Evolutionary conservation across 2,329 filamentous ascomycete species (phyloP).

Genomic region (Clonostachys rosea): DNA sequence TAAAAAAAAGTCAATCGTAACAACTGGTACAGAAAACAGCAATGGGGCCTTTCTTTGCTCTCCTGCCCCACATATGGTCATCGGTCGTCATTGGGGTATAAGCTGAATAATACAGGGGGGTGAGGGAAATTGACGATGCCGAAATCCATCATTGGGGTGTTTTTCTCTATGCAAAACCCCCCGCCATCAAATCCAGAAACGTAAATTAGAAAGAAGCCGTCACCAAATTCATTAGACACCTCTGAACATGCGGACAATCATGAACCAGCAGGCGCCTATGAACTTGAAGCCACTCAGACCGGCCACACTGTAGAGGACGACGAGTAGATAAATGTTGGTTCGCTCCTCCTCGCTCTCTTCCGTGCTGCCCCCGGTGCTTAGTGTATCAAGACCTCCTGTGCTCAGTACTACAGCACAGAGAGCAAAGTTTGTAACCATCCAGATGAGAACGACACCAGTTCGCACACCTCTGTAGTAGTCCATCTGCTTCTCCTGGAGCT

Average conservation of each 20-base stretch:
- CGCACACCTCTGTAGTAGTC: slow-evolving; percentile 98
- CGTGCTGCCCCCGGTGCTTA: slow-evolving; percentile 39
- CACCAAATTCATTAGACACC: slow-evolving; percentile 43
- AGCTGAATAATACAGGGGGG: no score
- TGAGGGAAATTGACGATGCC: no score
- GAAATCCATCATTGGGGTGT: no score
- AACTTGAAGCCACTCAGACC: slow-evolving; percentile 83
- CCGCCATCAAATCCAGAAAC: slow-evolving; percentile 2
- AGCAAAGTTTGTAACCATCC: slow-evolving; percentile 95
- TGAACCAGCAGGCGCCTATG: slow-evolving; percentile 83
- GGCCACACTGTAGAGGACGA: slow-evolving; percentile 87
- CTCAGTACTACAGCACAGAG: slow-evolving; percentile 83
- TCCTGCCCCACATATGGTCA: no score
- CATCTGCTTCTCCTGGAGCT: slow-evolving; percentile 78
- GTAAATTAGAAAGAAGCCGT: neutral
- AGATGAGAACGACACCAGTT: slow-evolving; percentile 84
- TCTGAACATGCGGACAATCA: slow-evolving; percentile 83
- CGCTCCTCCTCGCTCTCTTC: slow-evolving; percentile 46
- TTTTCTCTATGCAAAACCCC: neutral
- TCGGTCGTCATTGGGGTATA: no score
- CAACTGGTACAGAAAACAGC: no score
- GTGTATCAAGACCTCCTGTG: slow-evolving; percentile 73
- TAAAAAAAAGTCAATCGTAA: no score
- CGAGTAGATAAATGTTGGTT: slow-evolving; percentile 77
- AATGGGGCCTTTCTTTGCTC: no score